phyloP scores from a whole-genome alignment of 441 rosid genomes.

The Aleurites moluccanus region DNA sequence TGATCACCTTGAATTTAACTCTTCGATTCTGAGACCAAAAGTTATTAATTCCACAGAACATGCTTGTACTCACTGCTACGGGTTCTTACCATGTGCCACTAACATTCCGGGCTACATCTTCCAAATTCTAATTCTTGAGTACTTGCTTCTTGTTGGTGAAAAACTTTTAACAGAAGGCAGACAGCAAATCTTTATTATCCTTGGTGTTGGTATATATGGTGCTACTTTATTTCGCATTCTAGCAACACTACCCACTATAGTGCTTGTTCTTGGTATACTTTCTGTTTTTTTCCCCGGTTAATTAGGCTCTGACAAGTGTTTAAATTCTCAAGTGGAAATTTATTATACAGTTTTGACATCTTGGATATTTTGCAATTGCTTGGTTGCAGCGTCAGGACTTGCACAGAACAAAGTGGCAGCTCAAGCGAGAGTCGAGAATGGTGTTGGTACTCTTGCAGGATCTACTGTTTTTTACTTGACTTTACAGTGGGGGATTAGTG shows the following conservation, averaged over 20 bases:
- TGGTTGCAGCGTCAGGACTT: slow-evolving; percentile 21
- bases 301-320: too few relatives aligned
- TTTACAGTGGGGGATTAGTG: slow-evolving; percentile 27
- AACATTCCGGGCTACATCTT: slow-evolving; percentile 24
- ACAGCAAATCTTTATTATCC: slow-evolving; percentile 15
- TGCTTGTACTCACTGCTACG: slow-evolving; percentile 17
- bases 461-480: slow-evolving; percentile 25
- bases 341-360: neutral
- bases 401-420: slow-evolving; percentile 10
- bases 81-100: slow-evolving; percentile 25
- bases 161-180: slow-evolving; percentile 17
- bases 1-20: slow-evolving; percentile 6
- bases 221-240: slow-evolving; percentile 19
- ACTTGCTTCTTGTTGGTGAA: slow-evolving; percentile 23
- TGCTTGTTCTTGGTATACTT: slow-evolving; percentile 13
- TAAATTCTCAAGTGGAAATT: neutral
- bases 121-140: slow-evolving; percentile 13
- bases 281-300: too few relatives aligned
- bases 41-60: neutral
- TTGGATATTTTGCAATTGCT: too few relatives aligned
- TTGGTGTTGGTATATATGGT: slow-evolving; percentile 24
- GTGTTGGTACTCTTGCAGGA: slow-evolving; percentile 18
- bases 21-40: slow-evolving; percentile 5
- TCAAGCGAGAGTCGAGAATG: slow-evolving; percentile 3
- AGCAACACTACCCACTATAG: slow-evolving; percentile 6